phyloP scores from a whole-genome alignment of 1,284 basidiomycete species.

The Sanghuangporus sanghuang region DNA sequence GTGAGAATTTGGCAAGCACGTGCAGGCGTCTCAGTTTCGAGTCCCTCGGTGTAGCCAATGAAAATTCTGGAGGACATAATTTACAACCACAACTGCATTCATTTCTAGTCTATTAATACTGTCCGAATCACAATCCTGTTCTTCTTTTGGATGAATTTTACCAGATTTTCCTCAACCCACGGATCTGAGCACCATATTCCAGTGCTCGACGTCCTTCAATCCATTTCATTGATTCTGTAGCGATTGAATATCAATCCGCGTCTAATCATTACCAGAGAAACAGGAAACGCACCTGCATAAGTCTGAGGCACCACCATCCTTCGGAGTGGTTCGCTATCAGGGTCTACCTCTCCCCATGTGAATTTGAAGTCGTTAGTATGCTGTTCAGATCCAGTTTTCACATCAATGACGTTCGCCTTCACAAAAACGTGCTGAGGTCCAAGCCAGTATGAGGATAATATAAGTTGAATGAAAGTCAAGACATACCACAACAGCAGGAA shows the following conservation, averaged over 20 bases:
- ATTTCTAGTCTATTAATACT: too few species aligned
- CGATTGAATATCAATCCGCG: not conserved
- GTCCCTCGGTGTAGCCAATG: too few species aligned
- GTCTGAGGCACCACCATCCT: slow-evolving; percentile 66
- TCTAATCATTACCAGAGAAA: not conserved
- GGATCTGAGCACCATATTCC: slow-evolving; percentile 56
- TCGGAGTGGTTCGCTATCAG: slow-evolving; percentile 32
- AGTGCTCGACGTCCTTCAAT: slow-evolving; percentile 70
- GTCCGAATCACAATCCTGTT: too few species aligned
- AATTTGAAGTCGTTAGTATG: slow-evolving; percentile 71
- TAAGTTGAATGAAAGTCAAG: not conserved
- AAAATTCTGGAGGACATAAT: too few species aligned
- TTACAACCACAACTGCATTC: too few species aligned
- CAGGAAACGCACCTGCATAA: slow-evolving; percentile 49
- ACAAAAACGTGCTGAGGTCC: slow-evolving; percentile 63
- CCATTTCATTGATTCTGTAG: slow-evolving; percentile 75
- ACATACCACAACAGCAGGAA: slow-evolving; percentile 49
- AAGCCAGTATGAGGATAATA: not conserved
- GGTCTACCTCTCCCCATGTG: slow-evolving; percentile 49
- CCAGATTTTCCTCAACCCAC: slow-evolving; percentile 27
- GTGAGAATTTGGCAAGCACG: not conserved
- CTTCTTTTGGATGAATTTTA: not conserved
- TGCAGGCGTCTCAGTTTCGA: not conserved
- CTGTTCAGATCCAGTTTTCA: slow-evolving; percentile 61
- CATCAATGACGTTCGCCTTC: slow-evolving; percentile 71